Conservation (phyloP, 179 eudicot species). For the Nepenthes alata region DNA sequence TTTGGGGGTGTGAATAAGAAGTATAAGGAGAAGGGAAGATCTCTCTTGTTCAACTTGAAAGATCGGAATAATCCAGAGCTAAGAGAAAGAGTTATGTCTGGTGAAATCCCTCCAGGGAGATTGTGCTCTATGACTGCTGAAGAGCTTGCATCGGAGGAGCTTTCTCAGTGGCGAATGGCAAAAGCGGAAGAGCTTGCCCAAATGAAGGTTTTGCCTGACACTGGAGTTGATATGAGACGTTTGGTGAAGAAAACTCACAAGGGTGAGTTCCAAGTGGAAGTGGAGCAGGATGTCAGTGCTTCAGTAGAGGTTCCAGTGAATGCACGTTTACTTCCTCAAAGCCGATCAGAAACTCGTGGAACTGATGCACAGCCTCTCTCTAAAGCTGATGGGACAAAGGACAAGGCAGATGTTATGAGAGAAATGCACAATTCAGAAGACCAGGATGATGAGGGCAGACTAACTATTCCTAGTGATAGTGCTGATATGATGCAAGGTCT, state of each 20-base stretch:
- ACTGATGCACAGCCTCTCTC: conserved; percentile 11
- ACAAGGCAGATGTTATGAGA: conserved; percentile 13
- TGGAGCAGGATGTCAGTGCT: conserved; percentile 49
- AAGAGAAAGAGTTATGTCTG: conserved; percentile 80
- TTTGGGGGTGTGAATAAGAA: conserved; percentile 92
- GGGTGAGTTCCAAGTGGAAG: conserved; percentile 87
- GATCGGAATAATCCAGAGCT: conserved; percentile 84
- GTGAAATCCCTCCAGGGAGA: conserved; percentile 67
- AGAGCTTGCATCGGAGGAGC: conserved; percentile 96
- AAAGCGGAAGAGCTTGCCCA: conserved; percentile 81
- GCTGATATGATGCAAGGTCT: conserved; percentile 85
- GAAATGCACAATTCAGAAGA: conserved; percentile 20
- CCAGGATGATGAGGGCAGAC: conserved; percentile 30
- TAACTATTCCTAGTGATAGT: conserved; percentile 72
- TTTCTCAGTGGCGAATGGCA: conserved; percentile 91
- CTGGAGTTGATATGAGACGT: conserved; percentile 66
- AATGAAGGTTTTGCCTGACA: conserved; percentile 76
- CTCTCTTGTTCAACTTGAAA: conserved; percentile 81
- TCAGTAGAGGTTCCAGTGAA: conserved; percentile 44
- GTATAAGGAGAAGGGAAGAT: conserved; percentile 88
- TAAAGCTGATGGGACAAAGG: conserved; percentile 16
- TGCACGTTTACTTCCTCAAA: conserved; percentile 18
- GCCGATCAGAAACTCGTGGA: conserved; percentile 16
- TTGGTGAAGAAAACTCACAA: conserved; percentile 96
- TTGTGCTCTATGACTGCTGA: conserved; percentile 91